Percentiles rank a stretch among this genome's conserved stretches.
phyloP scores from a whole-genome alignment of 2,329 filamentous ascomycete species.

The Nothophoma quercina region DNA sequence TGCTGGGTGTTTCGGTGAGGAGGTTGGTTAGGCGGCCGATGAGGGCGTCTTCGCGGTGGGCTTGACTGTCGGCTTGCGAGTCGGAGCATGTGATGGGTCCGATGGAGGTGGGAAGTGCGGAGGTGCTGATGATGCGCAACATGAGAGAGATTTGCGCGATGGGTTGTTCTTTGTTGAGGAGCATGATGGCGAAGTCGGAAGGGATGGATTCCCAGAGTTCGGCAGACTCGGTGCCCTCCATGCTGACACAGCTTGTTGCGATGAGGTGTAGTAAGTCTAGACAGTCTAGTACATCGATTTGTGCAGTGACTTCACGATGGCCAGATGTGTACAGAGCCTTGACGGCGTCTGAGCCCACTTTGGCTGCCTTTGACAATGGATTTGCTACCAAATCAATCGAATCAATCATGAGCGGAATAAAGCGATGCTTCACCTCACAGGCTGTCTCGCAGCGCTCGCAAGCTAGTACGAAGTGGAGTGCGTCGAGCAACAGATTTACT shows the following conservation, averaged over 20 bases:
- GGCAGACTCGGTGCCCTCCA: conserved; percentile 50
- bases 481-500: conserved; percentile 69
- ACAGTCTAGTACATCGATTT: conserved; percentile 70
- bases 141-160: conserved; percentile 69
- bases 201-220: conserved; percentile 74
- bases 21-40: conserved; percentile 70
- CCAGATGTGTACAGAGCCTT: conserved; percentile 45
- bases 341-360: conserved; percentile 36
- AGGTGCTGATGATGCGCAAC: conserved; percentile 72
- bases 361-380: conserved; percentile 52
- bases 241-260: conserved; percentile 65
- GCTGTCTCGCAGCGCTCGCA: conserved; percentile 67
- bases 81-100: conserved; percentile 67
- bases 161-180: conserved; percentile 72
- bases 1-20: conserved; percentile 63
- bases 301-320: conserved; percentile 57
- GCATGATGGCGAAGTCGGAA: conserved; percentile 70
- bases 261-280: conserved; percentile 71
- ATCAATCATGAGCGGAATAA: conserved; percentile 57
- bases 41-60: conserved; percentile 54
- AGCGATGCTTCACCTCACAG: conserved; percentile 64
- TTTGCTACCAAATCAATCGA: conserved; percentile 64
- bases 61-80: conserved; percentile 44
- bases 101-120: conserved; percentile 68
- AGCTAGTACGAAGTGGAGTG: conserved; percentile 70